Base-by-base conservation (phyloP, 2,329 filamentous ascomycete species). In the Cladosporium sp. region DNA sequence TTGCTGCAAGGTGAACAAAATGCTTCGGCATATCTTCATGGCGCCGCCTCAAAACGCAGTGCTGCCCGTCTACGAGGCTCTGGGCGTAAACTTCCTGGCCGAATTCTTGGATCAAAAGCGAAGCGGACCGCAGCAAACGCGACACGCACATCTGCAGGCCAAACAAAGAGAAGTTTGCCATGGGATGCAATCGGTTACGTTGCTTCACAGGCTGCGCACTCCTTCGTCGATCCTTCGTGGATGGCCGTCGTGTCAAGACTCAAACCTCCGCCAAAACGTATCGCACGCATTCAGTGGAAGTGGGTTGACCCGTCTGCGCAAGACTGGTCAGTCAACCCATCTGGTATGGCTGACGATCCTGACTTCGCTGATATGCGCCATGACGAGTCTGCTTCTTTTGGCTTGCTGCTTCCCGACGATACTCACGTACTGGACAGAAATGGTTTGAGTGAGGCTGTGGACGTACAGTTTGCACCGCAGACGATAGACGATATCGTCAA, bases 161-260 rank as follows among this genome's bases (percentile, higher is more conserved):
- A 28, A 40, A 44, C 49, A 44, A 40, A 29, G 26, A 63, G 21
- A 31, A 44, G 50, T 16, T 37, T 63, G 50, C 61, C 61, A 12
- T 63, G 61, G 61, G 50, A 63, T 46, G 23, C 61, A 12, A 55
- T 63, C 8, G 61, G 61, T 5, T 63, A 63, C 21, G 61, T 63
- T 46, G 61, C 61, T 26, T 63, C 61, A 6, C 61, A 63, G 37
- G 50, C 37, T 31, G 61, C 50, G 6, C 61, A 63, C 28, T 63
- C 61, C 8, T 18, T 28, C 11, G 61, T 63, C 1, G 35, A 63
- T 12, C 61, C 61, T 11, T 29, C 40, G 1, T 63, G 33, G 33
- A 63, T 63, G 28, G 33, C 50, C 5, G 52, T 29, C 50, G 33
- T 26, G 3, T 63, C 28, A 12, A 55, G 44, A 28, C 6, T 21